Evolutionary conservation across 2,329 filamentous ascomycete species (phyloP).

Genomic region (Diaporthe ampelina): DNA sequence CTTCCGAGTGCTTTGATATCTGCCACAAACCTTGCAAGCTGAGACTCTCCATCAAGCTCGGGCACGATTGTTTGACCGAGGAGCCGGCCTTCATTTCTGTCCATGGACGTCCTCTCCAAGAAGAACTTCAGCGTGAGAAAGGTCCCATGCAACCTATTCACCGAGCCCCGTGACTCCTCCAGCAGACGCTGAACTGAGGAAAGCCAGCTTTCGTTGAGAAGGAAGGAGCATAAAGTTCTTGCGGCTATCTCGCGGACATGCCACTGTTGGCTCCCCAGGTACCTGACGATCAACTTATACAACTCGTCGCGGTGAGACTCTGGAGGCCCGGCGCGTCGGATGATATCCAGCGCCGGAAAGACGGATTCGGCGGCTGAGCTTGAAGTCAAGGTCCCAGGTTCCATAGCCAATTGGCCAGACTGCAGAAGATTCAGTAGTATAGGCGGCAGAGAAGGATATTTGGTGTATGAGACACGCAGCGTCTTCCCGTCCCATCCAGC

Average conservation of each 20-base stretch:
- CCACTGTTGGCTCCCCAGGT: slow-evolving; percentile 81
- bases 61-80: slow-evolving; percentile 17
- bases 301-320: slow-evolving; percentile 68
- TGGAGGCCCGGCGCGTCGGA: slow-evolving; percentile 79
- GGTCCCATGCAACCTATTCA: slow-evolving; percentile 71
- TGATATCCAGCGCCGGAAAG: slow-evolving; percentile 86
- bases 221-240: slow-evolving; percentile 76
- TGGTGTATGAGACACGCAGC: slow-evolving; percentile 77
- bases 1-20: slow-evolving; percentile 30
- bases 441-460: slow-evolving; percentile 74
- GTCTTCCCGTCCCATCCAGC: slow-evolving; percentile 75
- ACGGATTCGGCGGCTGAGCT: slow-evolving; percentile 74
- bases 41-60: not conserved
- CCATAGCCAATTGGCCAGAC: slow-evolving; percentile 61
- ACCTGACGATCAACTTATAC: slow-evolving; percentile 68
- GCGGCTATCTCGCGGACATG: slow-evolving; percentile 86
- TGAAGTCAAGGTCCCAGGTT: slow-evolving; percentile 48
- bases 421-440: slow-evolving; percentile 75
- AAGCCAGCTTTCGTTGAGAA: slow-evolving; percentile 66
- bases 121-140: slow-evolving; percentile 70
- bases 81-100: slow-evolving; percentile 8
- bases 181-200: slow-evolving; percentile 56
- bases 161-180: slow-evolving; percentile 49
- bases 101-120: slow-evolving; percentile 64
- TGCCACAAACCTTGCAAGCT: not conserved